Conservation (phyloP, 805 yeast genomes). For the Yarrowia osloensis region DNA sequence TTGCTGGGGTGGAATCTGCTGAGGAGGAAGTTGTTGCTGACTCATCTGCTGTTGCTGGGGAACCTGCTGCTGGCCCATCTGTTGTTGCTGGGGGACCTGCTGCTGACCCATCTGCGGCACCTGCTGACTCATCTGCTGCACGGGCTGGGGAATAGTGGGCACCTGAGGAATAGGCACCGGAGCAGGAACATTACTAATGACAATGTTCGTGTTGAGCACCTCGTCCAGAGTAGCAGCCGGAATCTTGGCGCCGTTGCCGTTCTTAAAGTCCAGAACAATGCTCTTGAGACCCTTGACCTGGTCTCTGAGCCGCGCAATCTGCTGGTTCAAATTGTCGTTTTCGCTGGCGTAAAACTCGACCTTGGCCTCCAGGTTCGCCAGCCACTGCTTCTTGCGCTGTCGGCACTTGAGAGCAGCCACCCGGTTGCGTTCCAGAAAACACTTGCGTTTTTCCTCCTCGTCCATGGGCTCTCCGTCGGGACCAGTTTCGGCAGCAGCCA, state of each 20-base stretch:
- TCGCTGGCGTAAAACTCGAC: conserved; percentile 68
- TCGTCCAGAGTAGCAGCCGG: conserved; percentile 3
- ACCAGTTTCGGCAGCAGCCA: not conserved
- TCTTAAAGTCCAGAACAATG: conserved; percentile 23
- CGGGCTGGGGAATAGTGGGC: conserved; percentile 19
- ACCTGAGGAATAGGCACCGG: conserved; percentile 30
- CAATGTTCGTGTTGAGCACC: conserved; percentile 19
- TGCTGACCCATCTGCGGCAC: not conserved
- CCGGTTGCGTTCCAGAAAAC: conserved; percentile 84
- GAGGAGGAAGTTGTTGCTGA: conserved; percentile 26
- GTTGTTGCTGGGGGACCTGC: not conserved
- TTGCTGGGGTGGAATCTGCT: not conserved
- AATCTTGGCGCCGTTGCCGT: conserved; percentile 20
- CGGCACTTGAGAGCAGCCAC: conserved; percentile 96
- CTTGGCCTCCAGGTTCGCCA: conserved; percentile 79
- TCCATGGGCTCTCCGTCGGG: conserved; percentile 44
- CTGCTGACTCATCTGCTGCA: conserved; percentile 14
- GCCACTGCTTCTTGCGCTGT: conserved; percentile 87
- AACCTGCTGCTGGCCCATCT: conserved; percentile 7
- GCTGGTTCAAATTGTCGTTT: conserved; percentile 63
- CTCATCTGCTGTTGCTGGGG: conserved; percentile 12
- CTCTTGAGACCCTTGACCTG: conserved; percentile 47
- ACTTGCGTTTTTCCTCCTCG: conserved; percentile 75
- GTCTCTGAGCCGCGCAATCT: conserved; percentile 59
- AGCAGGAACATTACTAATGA: conserved; percentile 22